These are phyloP conservation scores for Delonix regia DNA, from an alignment of 306 rosid species.

Conservation along the genomic window DNA sequence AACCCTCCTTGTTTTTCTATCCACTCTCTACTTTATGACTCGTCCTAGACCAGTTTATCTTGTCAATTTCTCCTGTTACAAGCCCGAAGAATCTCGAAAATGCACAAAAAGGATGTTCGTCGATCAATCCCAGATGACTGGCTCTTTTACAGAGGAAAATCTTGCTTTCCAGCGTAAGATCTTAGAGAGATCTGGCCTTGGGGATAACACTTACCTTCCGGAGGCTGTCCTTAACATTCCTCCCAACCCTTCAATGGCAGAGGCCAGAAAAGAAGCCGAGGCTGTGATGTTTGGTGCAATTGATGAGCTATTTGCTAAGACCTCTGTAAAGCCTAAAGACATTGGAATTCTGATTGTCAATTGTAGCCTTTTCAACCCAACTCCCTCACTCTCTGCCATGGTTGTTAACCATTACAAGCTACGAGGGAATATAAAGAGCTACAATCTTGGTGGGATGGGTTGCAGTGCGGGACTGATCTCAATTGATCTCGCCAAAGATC, in stretches of 20 bases:
- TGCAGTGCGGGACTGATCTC: conserved; percentile 87
- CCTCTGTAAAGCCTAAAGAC: conserved; percentile 69
- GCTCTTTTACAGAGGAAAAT: conserved; percentile 64
- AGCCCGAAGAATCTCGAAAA: conserved; percentile 71
- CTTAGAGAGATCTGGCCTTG: conserved; percentile 85
- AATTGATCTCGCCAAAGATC: conserved; percentile 81
- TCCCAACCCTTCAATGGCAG: conserved; percentile 82
- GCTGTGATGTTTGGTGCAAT: conserved; percentile 68
- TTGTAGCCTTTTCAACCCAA: conserved; percentile 85
- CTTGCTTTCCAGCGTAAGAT: conserved; percentile 79
- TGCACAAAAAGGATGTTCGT: conserved; percentile 74
- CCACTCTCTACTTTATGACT: conserved; percentile 67
- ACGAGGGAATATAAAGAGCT: conserved; percentile 74
- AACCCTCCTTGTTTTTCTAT: conserved; percentile 73
- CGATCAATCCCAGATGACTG: conserved; percentile 64
- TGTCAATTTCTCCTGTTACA: conserved; percentile 81
- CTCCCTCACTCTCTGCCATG: conserved; percentile 89
- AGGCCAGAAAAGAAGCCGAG: conserved; percentile 87
- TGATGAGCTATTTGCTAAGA: conserved; percentile 74
- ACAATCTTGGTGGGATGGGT: conserved; percentile 90
- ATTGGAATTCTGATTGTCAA: conserved; percentile 80
- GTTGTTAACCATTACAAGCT: conserved; percentile 83
- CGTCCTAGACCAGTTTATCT: conserved; percentile 85
- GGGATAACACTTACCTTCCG: conserved; percentile 73
- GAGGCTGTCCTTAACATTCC: conserved; percentile 80